A percentile compares a stretch with the other conserved stretches of the same genome.
Conservation (phyloP, 768 basidiomycete species). For the Paxillus involutus region DNA sequence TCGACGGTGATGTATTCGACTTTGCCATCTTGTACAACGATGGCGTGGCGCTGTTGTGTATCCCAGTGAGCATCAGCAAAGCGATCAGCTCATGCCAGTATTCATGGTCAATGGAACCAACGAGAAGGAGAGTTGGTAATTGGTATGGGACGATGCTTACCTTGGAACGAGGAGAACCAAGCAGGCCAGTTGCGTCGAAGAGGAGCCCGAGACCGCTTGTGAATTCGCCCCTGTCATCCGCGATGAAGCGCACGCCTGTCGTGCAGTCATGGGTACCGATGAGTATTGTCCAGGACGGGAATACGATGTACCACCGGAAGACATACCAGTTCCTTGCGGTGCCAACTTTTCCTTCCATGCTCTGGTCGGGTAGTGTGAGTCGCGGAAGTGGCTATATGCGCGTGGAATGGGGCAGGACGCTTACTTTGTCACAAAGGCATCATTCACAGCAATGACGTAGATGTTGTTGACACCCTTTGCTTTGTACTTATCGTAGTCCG, state of each 20-base stretch:
- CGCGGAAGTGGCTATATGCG: constrained; percentile 2
- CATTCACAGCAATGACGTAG: constrained; percentile 77
- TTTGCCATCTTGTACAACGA: constrained; percentile 58
- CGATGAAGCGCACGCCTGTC: constrained; percentile 57
- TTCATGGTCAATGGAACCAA: too few relatives aligned
- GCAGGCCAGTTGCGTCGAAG: constrained; percentile 55
- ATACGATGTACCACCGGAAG: background rate
- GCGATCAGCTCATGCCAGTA: too few relatives aligned
- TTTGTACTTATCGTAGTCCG: constrained; percentile 67
- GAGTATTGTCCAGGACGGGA: constrained; percentile 1
- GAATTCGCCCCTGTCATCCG: constrained; percentile 62
- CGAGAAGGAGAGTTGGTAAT: too few relatives aligned
- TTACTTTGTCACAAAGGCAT: constrained; percentile 66
- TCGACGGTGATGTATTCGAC: constrained; percentile 57
- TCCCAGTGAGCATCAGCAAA: too few relatives aligned
- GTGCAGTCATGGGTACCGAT: background rate
- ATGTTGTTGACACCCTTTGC: constrained; percentile 72
- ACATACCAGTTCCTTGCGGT: constrained; percentile 54
- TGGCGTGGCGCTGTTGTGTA: constrained; percentile 51
- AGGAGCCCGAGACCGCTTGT: constrained; percentile 50
- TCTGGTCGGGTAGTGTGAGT: constrained; percentile 31
- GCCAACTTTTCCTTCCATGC: constrained; percentile 69
- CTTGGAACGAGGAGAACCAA: constrained; percentile 68
- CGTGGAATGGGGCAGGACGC: background rate
- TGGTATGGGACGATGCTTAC: constrained; percentile 25